Evolutionary conservation across 768 basidiomycete species (phyloP), one percentile per base, ranked within the genome.

Genomic region (Nidula microcarpa): DNA sequence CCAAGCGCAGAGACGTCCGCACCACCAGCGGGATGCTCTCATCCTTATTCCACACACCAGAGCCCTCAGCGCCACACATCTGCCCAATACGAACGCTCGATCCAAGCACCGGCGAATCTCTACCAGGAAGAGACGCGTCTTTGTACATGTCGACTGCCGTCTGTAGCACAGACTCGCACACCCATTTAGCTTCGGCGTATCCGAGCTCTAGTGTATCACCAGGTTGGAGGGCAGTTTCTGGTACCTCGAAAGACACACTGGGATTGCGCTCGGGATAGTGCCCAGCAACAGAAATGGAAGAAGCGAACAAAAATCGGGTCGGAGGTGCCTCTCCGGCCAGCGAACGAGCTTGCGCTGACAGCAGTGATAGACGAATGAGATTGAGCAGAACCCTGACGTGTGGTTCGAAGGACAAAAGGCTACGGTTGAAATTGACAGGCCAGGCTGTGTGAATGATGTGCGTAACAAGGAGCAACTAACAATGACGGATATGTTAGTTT

Each of bases 341-440:
- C 7, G 52, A 30, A n/a, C 59, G 63, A 16, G 48, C 57, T n/a
- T 55, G 59, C 45, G 60, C n/a, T 17, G 60, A 60, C 10, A 62
- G 30, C 11, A 68, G 49, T 3, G 63, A 58, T 4, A 70, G 60
- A 5, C 63, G 61, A 10, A 70, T 51, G 47, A 68, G 60, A 50
- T 75, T 74, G 13, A 66, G 65, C 4, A 72, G 56, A 1, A 62
- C 69, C 36, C 62, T 65, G 10, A 79, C 64, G 49, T 65, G 75
- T 4, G 71, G 68, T 35, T 76, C 75, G 49, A 78, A 75, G 1
- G 77, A 77, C 5, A 70, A 62, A 8, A 79, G 60, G 3, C 62
- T 62, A 34, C 74, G 51, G 49, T 71, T 77, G 53, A 76, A 77
- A 48, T 79, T 70, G 45, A 78, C 69, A 1, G 70, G 72, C 77